These are phyloP conservation scores for Hortaea sp. DNA, from an alignment of 2,329 filamentous ascomycete genomes.

Conservation along the genomic window DNA sequence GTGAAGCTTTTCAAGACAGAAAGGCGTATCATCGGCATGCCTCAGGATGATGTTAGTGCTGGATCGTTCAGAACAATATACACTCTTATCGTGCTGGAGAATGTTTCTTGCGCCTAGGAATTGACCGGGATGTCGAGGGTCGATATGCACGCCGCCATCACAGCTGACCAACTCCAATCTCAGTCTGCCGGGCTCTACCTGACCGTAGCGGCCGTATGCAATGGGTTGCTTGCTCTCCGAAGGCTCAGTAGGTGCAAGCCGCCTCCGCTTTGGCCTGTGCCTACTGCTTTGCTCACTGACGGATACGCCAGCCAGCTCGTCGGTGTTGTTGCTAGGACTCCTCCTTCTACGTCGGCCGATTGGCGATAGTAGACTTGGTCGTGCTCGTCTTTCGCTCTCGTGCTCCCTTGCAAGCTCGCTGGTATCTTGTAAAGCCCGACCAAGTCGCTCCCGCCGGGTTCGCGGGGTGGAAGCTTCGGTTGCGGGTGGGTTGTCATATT, in stretches of 20 bases:
- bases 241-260: conserved; percentile 26
- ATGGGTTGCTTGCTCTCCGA: conserved; percentile 35
- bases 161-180: conserved; percentile 84
- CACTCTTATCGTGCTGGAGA: conserved; percentile 67
- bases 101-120: conserved; percentile 72
- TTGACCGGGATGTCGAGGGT: conserved; percentile 26
- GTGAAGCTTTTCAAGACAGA: conserved; percentile 73
- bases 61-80: conserved; percentile 84
- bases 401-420: conserved; percentile 19
- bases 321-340: conserved; percentile 8
- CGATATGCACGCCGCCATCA: conserved; percentile 63
- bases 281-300: conserved; percentile 10
- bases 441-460: conserved; percentile 24
- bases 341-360: conserved; percentile 8
- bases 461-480: conserved; percentile 17
- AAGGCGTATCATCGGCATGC: conserved; percentile 70
- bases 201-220: conserved; percentile 76
- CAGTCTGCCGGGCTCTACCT: conserved; percentile 71
- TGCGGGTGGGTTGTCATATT: conserved; percentile 37
- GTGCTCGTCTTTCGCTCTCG: conserved; percentile 1
- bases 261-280: conserved; percentile 27
- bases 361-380: conserved; percentile 3
- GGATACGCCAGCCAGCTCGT: conserved; percentile 3
- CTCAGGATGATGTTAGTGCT: conserved; percentile 77
- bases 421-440: conserved; percentile 24